A percentile compares a stretch with the other conserved stretches of the same genome.
Evolutionary conservation across 768 basidiomycete genomes (phyloP).

Genomic region (Gymnopilus junonius): DNA sequence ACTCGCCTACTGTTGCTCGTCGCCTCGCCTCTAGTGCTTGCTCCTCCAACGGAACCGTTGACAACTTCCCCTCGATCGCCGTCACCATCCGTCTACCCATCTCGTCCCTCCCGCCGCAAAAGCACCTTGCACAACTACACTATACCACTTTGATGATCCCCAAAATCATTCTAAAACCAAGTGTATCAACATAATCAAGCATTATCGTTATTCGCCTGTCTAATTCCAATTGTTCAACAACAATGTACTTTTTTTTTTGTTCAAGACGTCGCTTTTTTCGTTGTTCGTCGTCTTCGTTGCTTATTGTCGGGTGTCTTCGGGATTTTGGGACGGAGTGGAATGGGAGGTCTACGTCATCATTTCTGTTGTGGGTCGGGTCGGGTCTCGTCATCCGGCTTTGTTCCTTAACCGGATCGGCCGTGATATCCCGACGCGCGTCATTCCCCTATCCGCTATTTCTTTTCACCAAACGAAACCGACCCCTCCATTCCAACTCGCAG

Average conservation of each 20-base stretch:
- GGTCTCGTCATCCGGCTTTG: background rate
- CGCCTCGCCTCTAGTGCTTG: constrained; percentile 10
- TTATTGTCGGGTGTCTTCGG: constrained; percentile 8
- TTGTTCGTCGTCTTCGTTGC: constrained; percentile 6
- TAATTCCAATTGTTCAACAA: constrained; percentile 14
- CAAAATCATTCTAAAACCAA: constrained; percentile 19
- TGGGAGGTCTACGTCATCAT: background rate
- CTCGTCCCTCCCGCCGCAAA: background rate
- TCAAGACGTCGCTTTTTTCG: constrained; percentile 8
- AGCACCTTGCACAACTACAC: constrained; percentile 11
- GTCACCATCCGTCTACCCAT: background rate
- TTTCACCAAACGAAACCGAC: background rate
- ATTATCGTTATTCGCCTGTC: constrained; percentile 25
- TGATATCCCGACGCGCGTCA: background rate
- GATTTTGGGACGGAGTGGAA: constrained; percentile 7
- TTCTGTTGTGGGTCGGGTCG: background rate
- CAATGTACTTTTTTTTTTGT: constrained; percentile 16
- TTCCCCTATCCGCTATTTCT: background rate
- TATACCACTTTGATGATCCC: constrained; percentile 24
- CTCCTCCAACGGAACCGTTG: constrained; percentile 1
- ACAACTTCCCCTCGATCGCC: background rate
- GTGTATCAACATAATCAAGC: constrained; percentile 28
- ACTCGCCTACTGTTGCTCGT: constrained; percentile 14
- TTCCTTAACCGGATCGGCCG: background rate
- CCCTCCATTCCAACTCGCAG: constrained; percentile 15